phyloP scores from a whole-genome alignment of 73 alveolate genomes.

The Paramecium tetraurelia region DNA sequence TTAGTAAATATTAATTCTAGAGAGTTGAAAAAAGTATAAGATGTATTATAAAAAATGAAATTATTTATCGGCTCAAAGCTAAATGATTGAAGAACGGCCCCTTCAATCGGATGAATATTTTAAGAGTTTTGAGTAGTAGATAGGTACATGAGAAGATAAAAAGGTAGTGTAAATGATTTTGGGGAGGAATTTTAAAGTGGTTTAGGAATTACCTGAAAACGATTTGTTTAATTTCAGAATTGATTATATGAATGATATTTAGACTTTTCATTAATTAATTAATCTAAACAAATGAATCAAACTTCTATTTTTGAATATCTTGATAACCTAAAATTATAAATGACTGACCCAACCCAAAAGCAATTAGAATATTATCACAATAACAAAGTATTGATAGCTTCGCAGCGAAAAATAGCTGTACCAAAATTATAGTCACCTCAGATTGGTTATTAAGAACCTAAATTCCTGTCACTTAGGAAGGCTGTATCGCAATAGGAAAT shows the following conservation, averaged over 20 bases:
- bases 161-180: not conserved
- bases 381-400: not conserved
- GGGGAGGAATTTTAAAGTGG: not conserved
- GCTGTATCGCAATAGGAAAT: not conserved
- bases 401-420: not conserved
- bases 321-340: not conserved
- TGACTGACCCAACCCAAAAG: not conserved
- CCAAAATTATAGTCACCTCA: not conserved
- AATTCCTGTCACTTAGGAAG: not conserved
- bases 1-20: not conserved
- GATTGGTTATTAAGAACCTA: not conserved
- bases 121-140: not conserved
- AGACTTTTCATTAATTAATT: not conserved
- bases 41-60: not conserved
- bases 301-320: constrained; percentile 7
- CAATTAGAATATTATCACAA: not conserved
- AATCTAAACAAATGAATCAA: not conserved
- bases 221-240: not conserved
- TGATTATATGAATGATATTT: not conserved
- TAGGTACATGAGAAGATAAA: not conserved
- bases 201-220: not conserved
- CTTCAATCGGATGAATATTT: not conserved
- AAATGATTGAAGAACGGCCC: not conserved
- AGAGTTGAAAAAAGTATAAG: not conserved
- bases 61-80: not conserved